Base-by-base conservation (phyloP, 208 protist species). In the Trypanosoma vivax region DNA sequence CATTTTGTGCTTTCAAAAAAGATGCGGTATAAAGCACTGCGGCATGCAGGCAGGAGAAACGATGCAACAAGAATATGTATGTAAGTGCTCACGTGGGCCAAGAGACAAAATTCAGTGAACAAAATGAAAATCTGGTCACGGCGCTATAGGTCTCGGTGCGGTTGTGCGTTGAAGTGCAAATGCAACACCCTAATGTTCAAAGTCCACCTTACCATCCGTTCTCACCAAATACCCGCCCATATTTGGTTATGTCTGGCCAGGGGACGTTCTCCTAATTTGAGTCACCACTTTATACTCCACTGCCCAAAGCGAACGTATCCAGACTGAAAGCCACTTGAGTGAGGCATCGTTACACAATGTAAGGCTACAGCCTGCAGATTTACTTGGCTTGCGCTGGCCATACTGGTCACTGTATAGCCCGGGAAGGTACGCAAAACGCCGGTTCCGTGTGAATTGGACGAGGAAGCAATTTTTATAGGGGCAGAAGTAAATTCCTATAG, bases 401-500 rank as follows among this genome's bases (percentile, higher is more conserved):
- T 77, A 79, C 38, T 86, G 73, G 48, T 88, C 77, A 6, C 69
- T 59, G 74, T 92, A 92, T 37, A 79, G 57, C n/a, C 71, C 65
- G 10, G 13, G 35, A 24, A 68, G 40, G 2, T 50, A 9, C 29
- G 69, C 52, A 25, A 72, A 43, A 4, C 73, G 66, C 0, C 52
- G 71, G 9, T 52, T 43, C 2, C 74, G 53, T 18, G 78, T 71
- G 40, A 84, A 58, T 5, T 85, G 31, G 16, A 92, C 63, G 16
- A 70, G 38, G 7, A 86, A 64, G 21, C 27, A 39, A 10, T 73
- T 76, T n/a, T 31, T 19, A 3, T 39, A 47, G 3, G 81, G 51
- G 6, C 60, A 46, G 19, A 84, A 51, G 51, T 75, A 89, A n/a
- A 89, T 14, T 40, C 80, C 84, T 5, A 83, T 31, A 25, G 73